Base-by-base conservation (phyloP, 257 asterid genomes). In the Gentiana dahurica region DNA sequence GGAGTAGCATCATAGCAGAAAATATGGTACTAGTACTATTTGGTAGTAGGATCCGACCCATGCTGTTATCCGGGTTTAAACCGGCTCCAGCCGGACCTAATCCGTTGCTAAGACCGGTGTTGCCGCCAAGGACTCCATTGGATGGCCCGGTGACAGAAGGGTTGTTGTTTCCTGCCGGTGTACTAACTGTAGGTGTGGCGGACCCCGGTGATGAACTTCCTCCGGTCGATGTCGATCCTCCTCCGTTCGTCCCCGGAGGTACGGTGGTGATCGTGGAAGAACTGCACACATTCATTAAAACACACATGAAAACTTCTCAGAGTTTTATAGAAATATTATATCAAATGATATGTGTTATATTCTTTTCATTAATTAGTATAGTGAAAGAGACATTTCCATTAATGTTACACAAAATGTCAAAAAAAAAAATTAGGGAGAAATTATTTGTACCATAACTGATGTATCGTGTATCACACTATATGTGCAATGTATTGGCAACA, bases 91-190 rank as follows among this genome's bases (percentile, higher is more conserved):
- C 57, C 0, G 95, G 89, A 41, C 87, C 85, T 6, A 86, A 49
- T 1, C 93, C 82, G 15, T 48, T 69, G 77, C 62, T 75, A n/a
- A 71, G 2, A 24, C 95, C 84, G 36, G 94, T 93, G 12, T 79
- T 32, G 5, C 89, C 83, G 24, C 89, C 94, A 32, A 81, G 33
- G 5, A 77, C 49, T 3, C 88, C 85, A 1, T 56, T 13, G 39
- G 75, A 60, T 0, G 93, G 87, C 53, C 72, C 75, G 8, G 85
- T 86, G 45, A 77, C 61, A 5, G 71, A 45, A 0, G 94, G 85
- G 12, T 73, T n/a, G 36, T 71, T 65, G 0, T 77, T 80, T 5
- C 75, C 69, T 2, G 76, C 61, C 13, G 61, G 51, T 8, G 66
- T 68, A 35, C 65, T 68, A 61, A 58, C 59, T 58, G 57, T 12